A percentile compares a stretch with the other conserved stretches of the same genome.
Conservation (phyloP, 768 basidiomycete species). For the Amanita polypyramis region DNA sequence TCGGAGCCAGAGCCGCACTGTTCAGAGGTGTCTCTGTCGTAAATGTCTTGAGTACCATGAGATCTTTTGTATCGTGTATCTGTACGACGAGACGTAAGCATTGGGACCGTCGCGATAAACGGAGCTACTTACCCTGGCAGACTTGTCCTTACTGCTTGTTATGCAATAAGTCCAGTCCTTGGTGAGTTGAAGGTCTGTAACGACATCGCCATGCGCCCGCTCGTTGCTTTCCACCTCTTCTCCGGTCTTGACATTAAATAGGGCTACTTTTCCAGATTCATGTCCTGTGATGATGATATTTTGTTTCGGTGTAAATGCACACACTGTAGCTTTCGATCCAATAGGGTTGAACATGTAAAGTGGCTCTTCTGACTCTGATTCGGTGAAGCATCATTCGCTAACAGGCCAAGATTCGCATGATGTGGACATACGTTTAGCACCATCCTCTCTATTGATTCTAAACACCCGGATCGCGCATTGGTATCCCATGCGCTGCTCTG, state of each 20-base stretch:
- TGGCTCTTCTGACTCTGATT: constrained; percentile 67
- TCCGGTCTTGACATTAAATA: constrained; percentile 83
- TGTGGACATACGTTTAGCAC: constrained; percentile 57
- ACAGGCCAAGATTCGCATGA: neutral
- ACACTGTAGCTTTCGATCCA: constrained; percentile 95
- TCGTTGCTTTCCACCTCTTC: constrained; percentile 79
- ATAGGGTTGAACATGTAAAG: constrained; percentile 73
- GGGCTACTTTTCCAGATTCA: constrained; percentile 89
- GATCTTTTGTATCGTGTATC: constrained; percentile 83
- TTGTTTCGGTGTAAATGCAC: constrained; percentile 75
- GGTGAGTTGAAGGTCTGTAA: constrained; percentile 90
- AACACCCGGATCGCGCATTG: constrained; percentile 90
- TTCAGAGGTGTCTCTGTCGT: constrained; percentile 92
- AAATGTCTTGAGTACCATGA: constrained; percentile 89
- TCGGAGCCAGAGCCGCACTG: constrained; percentile 79
- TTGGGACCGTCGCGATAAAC: neutral
- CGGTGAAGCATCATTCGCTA: constrained; percentile 1
- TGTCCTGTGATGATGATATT: constrained; percentile 86
- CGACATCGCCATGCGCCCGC: constrained; percentile 74
- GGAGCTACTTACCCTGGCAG: constrained; percentile 65
- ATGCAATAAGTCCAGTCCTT: constrained; percentile 90
- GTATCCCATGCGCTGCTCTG: constrained; percentile 93
- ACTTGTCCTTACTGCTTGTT: constrained; percentile 96
- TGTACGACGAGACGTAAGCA: constrained; percentile 15
- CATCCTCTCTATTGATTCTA: constrained; percentile 76